phyloP scores from a whole-genome alignment of 78 protist species.

The Cavenderia fasciculata region DNA sequence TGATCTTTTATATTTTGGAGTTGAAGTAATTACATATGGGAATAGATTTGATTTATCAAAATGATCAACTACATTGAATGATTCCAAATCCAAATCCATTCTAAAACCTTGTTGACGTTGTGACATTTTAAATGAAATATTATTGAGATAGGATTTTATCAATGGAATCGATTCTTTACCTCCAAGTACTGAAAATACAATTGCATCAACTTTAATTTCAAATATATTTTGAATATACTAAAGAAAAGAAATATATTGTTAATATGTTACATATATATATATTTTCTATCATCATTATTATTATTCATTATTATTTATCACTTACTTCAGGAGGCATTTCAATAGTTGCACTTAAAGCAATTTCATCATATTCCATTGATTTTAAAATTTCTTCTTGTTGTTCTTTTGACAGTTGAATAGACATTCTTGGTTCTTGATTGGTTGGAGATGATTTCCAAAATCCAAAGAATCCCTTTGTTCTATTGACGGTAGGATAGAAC shows the following conservation, averaged over 20 bases:
- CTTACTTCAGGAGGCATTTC: constrained; percentile 67
- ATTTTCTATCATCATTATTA: background rate
- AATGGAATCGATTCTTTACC: constrained; percentile 4
- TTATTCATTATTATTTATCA: background rate
- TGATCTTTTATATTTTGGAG: constrained; percentile 48
- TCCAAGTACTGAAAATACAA: constrained; percentile 50
- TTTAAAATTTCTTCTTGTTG: constrained; percentile 66
- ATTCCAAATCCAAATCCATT: constrained; percentile 55
- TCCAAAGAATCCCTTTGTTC: constrained; percentile 17
- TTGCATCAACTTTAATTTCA: constrained; percentile 37
- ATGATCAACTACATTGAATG: constrained; percentile 61
- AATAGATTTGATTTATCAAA: constrained; percentile 5
- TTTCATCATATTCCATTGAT: constrained; percentile 73
- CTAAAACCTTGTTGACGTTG: constrained; percentile 61
- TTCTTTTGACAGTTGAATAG: constrained; percentile 63
- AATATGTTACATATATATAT: background rate
- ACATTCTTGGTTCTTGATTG: background rate
- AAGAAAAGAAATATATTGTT: background rate
- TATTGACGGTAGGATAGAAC: constrained; percentile 28
- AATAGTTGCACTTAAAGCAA: constrained; percentile 45
- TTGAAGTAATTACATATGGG: constrained; percentile 64
- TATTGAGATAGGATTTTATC: constrained; percentile 30
- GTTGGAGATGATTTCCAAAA: background rate
- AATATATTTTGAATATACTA: constrained; percentile 32
- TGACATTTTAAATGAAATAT: constrained; percentile 45